Evolutionary conservation across 202 grass and related monocot species (phyloP).

Genomic region (Dendrocalamus latiflorus): DNA sequence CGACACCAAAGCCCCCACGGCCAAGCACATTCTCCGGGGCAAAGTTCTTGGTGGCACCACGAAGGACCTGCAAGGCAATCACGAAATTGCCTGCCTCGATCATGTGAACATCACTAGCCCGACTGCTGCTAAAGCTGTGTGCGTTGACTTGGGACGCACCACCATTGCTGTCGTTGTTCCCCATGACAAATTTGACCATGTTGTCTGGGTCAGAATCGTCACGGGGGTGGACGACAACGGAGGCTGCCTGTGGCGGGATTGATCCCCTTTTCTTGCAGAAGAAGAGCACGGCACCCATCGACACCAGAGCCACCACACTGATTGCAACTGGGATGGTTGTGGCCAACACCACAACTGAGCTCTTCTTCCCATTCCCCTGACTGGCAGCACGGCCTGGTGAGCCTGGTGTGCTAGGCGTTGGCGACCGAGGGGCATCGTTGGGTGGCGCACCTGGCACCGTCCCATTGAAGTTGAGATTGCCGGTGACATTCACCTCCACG

Average conservation of each 20-base stretch:
- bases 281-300: conserved; percentile 25
- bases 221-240: conserved; percentile 63
- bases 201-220: conserved; percentile 48
- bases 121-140: conserved; percentile 27
- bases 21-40: conserved; percentile 69
- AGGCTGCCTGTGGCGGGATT: background rate
- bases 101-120: conserved; percentile 34
- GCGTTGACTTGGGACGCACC: conserved; percentile 14
- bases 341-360: conserved; percentile 29
- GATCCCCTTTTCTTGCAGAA: conserved; percentile 38
- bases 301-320: conserved; percentile 20
- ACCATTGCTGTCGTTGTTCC: conserved; percentile 27
- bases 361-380: background rate
- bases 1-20: conserved; percentile 70
- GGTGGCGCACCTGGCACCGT: background rate
- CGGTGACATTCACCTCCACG: conserved; percentile 35
- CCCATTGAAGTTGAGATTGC: conserved; percentile 50
- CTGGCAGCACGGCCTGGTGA: background rate
- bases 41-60: conserved; percentile 61
- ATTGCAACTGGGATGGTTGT: conserved; percentile 35
- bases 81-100: conserved; percentile 61
- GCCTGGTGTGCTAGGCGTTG: background rate
- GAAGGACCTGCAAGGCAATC: conserved; percentile 71
- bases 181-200: conserved; percentile 53
- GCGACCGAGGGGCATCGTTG: background rate